phyloP scores from a whole-genome alignment of 768 basidiomycete species.

The Tubosaeta brunneosetosa region DNA sequence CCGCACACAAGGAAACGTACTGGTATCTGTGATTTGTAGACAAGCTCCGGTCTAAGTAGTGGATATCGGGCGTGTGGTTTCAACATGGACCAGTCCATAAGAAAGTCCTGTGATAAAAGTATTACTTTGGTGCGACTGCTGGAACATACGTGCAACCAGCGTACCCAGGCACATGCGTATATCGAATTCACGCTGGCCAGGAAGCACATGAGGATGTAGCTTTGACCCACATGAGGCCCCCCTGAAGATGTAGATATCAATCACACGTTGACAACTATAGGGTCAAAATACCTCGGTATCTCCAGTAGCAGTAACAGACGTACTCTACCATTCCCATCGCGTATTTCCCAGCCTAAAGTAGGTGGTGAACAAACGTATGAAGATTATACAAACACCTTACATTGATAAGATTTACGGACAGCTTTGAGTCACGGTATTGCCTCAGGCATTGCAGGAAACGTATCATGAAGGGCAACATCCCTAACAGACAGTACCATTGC shows the following conservation, averaged over 20 bases:
- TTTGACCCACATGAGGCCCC: conserved; percentile 37
- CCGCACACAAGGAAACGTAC: conserved; percentile 32
- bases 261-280: background rate
- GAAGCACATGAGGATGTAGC: conserved; percentile 66
- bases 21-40: conserved; percentile 59
- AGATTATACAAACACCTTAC: conserved; percentile 35
- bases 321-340: conserved; percentile 57
- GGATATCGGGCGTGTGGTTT: conserved; percentile 48
- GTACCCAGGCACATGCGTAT: conserved; percentile 77
- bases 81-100: conserved; percentile 89
- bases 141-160: conserved; percentile 14
- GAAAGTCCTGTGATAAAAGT: conserved; percentile 50
- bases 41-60: conserved; percentile 68
- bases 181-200: conserved; percentile 55
- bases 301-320: conserved; percentile 65
- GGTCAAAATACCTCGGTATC: conserved; percentile 45
- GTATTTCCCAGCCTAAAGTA: conserved; percentile 77
- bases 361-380: background rate
- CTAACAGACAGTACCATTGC: conserved; percentile 56
- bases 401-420: conserved; percentile 80
- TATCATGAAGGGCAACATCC: conserved; percentile 60
- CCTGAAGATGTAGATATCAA: background rate
- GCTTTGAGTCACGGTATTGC: conserved; percentile 75
- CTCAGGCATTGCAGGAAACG: conserved; percentile 84
- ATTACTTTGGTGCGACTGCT: background rate